phyloP scores from a whole-genome alignment of 805 yeast species.

The Ogataea paraovalis region DNA sequence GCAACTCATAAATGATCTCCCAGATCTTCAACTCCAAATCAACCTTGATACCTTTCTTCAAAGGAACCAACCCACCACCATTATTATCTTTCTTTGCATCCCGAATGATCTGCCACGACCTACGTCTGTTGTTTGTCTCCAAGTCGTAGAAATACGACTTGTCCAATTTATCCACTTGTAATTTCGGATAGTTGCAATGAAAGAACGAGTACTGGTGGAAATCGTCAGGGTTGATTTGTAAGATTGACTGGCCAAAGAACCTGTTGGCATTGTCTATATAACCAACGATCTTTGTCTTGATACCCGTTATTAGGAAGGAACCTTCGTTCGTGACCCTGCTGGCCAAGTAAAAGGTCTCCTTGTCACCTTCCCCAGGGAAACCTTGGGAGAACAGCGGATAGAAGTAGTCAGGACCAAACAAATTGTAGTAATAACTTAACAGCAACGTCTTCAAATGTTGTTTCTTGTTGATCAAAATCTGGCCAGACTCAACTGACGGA shows the following conservation, averaged over 20 bases:
- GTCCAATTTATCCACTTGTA: constrained; percentile 19
- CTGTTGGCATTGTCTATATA: constrained; percentile 20
- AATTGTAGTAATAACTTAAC: constrained; percentile 60
- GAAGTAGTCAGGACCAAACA: constrained; percentile 61
- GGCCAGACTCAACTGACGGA: constrained; percentile 69
- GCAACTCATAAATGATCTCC: constrained; percentile 21
- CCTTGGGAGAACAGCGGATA: constrained; percentile 70
- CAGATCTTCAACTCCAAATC: constrained; percentile 29
- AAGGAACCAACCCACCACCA: constrained; percentile 16
- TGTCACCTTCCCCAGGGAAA: constrained; percentile 76
- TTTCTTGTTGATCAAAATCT: constrained; percentile 56
- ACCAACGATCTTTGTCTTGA: constrained; percentile 30
- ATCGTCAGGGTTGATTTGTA: constrained; percentile 29
- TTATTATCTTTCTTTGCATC: constrained; percentile 28
- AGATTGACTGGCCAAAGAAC: constrained; percentile 30
- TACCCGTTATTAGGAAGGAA: constrained; percentile 26
- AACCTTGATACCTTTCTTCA: constrained; percentile 16
- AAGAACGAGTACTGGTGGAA: constrained; percentile 22
- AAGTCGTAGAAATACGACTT: constrained; percentile 17
- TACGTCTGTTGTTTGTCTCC: constrained; percentile 14
- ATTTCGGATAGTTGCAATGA: constrained; percentile 32
- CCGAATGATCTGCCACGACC: constrained; percentile 27
- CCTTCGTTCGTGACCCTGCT: constrained; percentile 42
- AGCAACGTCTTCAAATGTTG: constrained; percentile 55
- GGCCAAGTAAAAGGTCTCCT: constrained; percentile 71